Conservation (phyloP, 2,329 filamentous ascomycete genomes). For the Elsinoe fawcettii region DNA sequence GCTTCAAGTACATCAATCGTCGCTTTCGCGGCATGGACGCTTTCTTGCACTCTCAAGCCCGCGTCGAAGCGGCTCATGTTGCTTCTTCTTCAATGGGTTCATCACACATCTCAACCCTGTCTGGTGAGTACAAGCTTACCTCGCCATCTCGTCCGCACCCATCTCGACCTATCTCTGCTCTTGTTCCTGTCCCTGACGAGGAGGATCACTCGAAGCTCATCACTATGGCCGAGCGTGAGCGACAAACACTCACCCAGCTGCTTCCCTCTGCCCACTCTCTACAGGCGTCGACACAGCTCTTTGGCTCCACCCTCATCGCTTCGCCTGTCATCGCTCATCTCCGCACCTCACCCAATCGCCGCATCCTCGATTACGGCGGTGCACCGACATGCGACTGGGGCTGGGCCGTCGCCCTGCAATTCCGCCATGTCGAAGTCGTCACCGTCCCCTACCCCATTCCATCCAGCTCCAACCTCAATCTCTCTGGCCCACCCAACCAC, state of each 20-base stretch:
- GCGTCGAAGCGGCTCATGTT: conserved; percentile 83
- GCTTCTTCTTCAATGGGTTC: conserved; percentile 66
- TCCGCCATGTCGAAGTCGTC: conserved; percentile 77
- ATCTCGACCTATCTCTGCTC: conserved; percentile 38
- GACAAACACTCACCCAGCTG: conserved; percentile 68
- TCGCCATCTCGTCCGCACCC: conserved; percentile 36
- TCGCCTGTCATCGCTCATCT: conserved; percentile 42
- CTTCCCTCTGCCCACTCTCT: conserved; percentile 54
- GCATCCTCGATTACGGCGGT: conserved; percentile 80
- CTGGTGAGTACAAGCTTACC: conserved; percentile 75
- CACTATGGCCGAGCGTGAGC: conserved; percentile 58
- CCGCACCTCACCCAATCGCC: conserved; percentile 39
- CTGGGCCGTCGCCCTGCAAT: conserved; percentile 83
- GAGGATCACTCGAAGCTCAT: conserved; percentile 27
- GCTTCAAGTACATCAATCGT: conserved; percentile 68
- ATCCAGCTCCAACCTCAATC: conserved; percentile 52
- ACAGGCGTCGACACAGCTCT: conserved; percentile 53
- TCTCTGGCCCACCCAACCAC: conserved; percentile 82
- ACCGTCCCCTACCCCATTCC: conserved; percentile 43
- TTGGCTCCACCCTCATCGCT: conserved; percentile 53
- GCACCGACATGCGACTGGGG: conserved; percentile 86
- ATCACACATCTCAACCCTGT: conserved; percentile 69
- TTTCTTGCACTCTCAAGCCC: conserved; percentile 74
- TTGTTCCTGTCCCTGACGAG: conserved; percentile 35
- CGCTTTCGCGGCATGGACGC: conserved; percentile 60